These are phyloP conservation scores for Nakazawaea peltata DNA, from an alignment of 805 yeast species.

Conservation along the genomic window DNA sequence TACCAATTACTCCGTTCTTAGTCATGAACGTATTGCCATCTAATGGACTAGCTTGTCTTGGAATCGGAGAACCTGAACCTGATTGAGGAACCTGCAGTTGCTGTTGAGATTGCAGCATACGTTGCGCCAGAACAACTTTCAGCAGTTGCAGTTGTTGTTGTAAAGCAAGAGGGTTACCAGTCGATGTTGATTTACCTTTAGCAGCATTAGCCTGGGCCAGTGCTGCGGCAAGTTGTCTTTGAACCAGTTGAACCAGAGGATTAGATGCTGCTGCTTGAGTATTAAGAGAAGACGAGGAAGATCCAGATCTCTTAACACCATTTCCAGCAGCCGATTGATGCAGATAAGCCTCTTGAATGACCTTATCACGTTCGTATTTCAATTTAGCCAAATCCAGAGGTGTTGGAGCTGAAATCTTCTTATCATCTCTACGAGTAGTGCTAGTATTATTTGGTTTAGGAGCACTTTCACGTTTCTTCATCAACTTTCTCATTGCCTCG, in stretches of 20 bases:
- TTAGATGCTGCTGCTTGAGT: neutral
- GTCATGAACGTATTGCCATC: too few species aligned
- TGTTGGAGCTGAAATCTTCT: constrained; percentile 51
- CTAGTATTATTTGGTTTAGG: constrained; percentile 46
- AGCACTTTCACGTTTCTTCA: constrained; percentile 80
- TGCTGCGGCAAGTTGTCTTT: constrained; percentile 10
- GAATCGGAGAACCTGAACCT: constrained; percentile 1
- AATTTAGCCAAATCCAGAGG: constrained; percentile 80
- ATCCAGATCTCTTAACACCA: neutral
- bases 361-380: constrained; percentile 80
- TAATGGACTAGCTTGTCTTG: neutral
- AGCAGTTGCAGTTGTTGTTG: constrained; percentile 12
- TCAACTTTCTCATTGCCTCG: constrained; percentile 86
- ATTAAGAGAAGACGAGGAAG: constrained; percentile 1
- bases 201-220: constrained; percentile 5
- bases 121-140: constrained; percentile 10
- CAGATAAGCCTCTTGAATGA: constrained; percentile 67
- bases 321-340: constrained; percentile 13
- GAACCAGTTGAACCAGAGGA: constrained; percentile 8
- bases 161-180: constrained; percentile 9
- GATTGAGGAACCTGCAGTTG: neutral
- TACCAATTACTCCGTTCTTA: too few species aligned
- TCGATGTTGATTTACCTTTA: neutral
- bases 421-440: constrained; percentile 28
- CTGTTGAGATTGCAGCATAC: neutral